phyloP scores from a whole-genome alignment of 2,329 filamentous ascomycete genomes.

The Septoria linicola region DNA sequence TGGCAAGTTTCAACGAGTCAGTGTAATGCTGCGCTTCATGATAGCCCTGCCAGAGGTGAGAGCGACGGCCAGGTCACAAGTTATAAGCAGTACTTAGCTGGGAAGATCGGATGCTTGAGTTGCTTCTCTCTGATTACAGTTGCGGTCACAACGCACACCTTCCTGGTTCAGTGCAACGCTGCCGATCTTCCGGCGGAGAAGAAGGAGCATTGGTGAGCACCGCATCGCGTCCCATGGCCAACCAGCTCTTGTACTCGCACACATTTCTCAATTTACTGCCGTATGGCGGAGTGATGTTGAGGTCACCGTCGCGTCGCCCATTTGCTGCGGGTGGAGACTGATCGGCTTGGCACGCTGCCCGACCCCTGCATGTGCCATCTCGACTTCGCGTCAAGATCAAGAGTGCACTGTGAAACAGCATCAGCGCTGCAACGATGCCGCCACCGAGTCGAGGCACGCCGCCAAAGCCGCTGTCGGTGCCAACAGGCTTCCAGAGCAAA shows the following conservation, averaged over 20 bases:
- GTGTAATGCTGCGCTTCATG: too few relatives aligned
- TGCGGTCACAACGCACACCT: background rate
- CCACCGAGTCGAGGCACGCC: conserved; percentile 45
- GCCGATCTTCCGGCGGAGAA: conserved; percentile 2
- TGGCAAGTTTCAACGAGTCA: conserved; percentile 54
- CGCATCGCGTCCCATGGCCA: too few relatives aligned
- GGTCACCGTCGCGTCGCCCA: too few relatives aligned
- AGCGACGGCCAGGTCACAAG: conserved; percentile 25
- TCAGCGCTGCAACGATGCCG: conserved; percentile 26
- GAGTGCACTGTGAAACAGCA: too few relatives aligned
- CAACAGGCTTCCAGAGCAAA: conserved; percentile 46
- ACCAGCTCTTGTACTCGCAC: too few relatives aligned
- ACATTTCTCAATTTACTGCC: too few relatives aligned
- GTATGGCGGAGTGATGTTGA: too few relatives aligned
- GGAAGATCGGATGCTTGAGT: background rate
- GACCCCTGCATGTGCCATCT: background rate
- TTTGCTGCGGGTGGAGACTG: too few relatives aligned
- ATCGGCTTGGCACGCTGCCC: background rate
- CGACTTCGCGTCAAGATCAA: background rate
- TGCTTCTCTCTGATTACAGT: background rate
- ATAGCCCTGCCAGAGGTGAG: conserved; percentile 48
- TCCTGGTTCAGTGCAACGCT: background rate
- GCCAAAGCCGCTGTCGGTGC: conserved; percentile 32
- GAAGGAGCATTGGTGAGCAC: too few relatives aligned
- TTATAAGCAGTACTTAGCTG: background rate